Evolutionary conservation across 805 yeast species (phyloP), one percentile per base, ranked within the genome.

Genomic region (Candida krabiensis): DNA sequence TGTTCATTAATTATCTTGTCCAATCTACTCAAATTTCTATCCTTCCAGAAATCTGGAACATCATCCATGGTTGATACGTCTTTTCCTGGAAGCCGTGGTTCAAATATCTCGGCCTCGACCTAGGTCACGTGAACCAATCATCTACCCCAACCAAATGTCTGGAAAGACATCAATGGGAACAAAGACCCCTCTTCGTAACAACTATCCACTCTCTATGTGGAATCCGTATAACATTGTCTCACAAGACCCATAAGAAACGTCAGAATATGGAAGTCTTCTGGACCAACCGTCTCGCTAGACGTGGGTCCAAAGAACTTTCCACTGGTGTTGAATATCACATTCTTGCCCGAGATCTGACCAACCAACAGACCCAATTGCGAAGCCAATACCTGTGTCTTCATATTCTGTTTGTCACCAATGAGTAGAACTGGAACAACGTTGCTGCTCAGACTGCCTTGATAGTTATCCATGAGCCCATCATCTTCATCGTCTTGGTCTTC

Each of bases 281-380:
- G 60, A 7, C 63, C 30, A 3, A 43, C 67, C 21, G 53, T 58
- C 2, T 74, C 41, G 2, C 11, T 22, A 1, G 16, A 15, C 2
- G 21, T 11, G 3, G 6, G 11, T 4, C 28, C 70, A 53, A 75
- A 76, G 63, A 78, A 67, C 47, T 59, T 60, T 0, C 76, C 69
- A 19, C 75, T 76, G 8, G 73, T 60, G 26, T 73, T 70, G 16
- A 75, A 43, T 4, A 73, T 69, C 7, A 69, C 56, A 39, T 63
- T 66, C 40, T 71, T 69, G 7, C 69, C 66, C 9, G 58, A 46
- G 8, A 43, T 26, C 35, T 60, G 60, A 11, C 56, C 47, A 16
- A 73, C 46, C 27, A 72, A 47, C 49, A 69, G 67, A 2, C 77
- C 79, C 4, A 76, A 61, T 49, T 76, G 77, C 7, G 73, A 60